Conservation (phyloP, 805 yeast species). For the Saturnispora sanitii region DNA sequence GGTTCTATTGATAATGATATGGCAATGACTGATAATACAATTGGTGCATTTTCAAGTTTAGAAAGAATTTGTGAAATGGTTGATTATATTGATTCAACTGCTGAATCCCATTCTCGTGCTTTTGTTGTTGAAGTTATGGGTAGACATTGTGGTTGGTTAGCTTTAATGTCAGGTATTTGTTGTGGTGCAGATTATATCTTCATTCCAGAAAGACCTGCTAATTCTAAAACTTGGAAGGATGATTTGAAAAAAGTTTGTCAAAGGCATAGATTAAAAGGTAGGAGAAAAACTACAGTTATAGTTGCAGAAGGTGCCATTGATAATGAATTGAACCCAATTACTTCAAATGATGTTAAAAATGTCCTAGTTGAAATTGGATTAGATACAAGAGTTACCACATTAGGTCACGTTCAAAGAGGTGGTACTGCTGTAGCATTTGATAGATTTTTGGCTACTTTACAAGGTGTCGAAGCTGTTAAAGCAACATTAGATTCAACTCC, state of each 20-base stretch:
- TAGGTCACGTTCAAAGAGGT: conserved; percentile 98
- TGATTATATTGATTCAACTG: conserved; percentile 96
- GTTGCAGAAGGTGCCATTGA: conserved; percentile 98
- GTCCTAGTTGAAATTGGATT: conserved; percentile 76
- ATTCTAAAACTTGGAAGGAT: conserved; percentile 63
- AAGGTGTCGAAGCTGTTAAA: conserved; percentile 95
- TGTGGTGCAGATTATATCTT: conserved; percentile 92
- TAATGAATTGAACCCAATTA: conserved; percentile 66
- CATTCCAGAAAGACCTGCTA: conserved; percentile 90
- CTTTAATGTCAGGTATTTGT: conserved; percentile 93
- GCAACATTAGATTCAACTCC: conserved; percentile 87
- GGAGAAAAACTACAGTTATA: conserved; percentile 89
- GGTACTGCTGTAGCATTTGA: conserved; percentile 97
- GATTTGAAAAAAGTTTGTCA: conserved; percentile 66
- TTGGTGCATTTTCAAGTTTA: conserved; percentile 91
- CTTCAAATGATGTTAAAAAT: conserved; percentile 71
- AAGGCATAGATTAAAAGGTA: conserved; percentile 78
- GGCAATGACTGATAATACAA: conserved; percentile 94
- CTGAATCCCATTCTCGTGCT: conserved; percentile 93
- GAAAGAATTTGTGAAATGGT: conserved; percentile 90
- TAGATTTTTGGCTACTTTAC: conserved; percentile 83
- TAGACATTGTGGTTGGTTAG: conserved; percentile 98
- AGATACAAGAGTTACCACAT: conserved; percentile 89
- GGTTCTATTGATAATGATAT: conserved; percentile 98
- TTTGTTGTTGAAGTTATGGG: conserved; percentile 99